These are phyloP conservation scores for Basipetospora chlamydospora DNA, from an alignment of 2,329 filamentous ascomycete genomes.

Conservation along the genomic window DNA sequence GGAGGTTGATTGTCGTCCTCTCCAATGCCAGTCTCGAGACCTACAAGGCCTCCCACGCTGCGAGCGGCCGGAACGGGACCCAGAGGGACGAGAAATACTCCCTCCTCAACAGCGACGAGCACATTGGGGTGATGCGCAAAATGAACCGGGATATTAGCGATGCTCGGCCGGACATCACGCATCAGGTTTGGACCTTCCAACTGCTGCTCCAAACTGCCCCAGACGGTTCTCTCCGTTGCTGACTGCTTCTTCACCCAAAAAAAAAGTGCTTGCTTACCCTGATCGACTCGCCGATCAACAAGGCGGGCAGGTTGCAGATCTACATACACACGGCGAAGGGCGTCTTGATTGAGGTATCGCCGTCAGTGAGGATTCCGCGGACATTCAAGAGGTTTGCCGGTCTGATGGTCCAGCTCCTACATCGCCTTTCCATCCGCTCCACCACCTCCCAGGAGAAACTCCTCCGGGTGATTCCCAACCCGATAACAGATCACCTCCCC, in stretches of 20 bases:
- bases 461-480: slow-evolving; percentile 93
- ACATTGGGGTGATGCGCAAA: slow-evolving; percentile 98
- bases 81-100: slow-evolving; percentile 90
- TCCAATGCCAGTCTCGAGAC: slow-evolving; percentile 97
- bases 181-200: slow-evolving; percentile 58
- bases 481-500: slow-evolving; percentile 90
- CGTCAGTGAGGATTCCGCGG: slow-evolving; percentile 91
- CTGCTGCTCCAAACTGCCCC: neutral
- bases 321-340: slow-evolving; percentile 98
- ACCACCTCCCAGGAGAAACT: slow-evolving; percentile 97
- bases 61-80: slow-evolving; percentile 45
- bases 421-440: slow-evolving; percentile 88
- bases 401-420: slow-evolving; percentile 94
- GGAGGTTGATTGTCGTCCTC: slow-evolving; percentile 85
- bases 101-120: slow-evolving; percentile 94
- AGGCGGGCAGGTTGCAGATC: slow-evolving; percentile 92
- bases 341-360: slow-evolving; percentile 92
- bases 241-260: slow-evolving; percentile 7
- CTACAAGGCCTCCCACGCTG: slow-evolving; percentile 75
- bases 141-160: slow-evolving; percentile 99
- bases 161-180: slow-evolving; percentile 91
- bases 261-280: slow-evolving; percentile 97
- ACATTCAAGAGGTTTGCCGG: slow-evolving; percentile 99
- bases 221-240: too few species aligned
- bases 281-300: slow-evolving; percentile 96